A percentile compares a stretch with the other conserved stretches of the same genome.
Evolutionary conservation across 495 filamentous ascomycete genomes (phyloP).

Genomic region (Apodospora peruviana): DNA sequence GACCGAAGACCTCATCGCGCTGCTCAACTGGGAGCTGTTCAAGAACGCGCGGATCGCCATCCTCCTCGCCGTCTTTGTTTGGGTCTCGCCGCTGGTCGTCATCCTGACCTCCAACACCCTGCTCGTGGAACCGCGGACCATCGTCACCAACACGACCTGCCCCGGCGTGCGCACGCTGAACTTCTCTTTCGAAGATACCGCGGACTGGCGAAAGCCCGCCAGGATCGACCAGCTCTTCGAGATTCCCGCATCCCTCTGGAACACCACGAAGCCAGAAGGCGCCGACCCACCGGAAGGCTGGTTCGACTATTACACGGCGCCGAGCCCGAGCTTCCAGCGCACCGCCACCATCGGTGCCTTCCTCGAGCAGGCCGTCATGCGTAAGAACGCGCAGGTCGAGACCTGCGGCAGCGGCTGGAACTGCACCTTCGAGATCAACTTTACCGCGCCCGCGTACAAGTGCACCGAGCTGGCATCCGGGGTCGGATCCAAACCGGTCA

Average conservation of each 20-base stretch:
- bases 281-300: conserved; percentile 14
- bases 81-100: conserved; percentile 28
- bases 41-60: conserved; percentile 25
- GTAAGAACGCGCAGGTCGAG: conserved; percentile 20
- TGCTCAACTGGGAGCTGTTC: conserved; percentile 29
- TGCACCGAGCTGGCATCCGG: conserved; percentile 31
- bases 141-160: conserved; percentile 13
- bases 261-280: conserved; percentile 21
- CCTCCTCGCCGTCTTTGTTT: conserved; percentile 27
- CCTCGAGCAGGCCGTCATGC: conserved; percentile 20
- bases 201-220: conserved; percentile 27
- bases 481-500: conserved; percentile 18
- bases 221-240: conserved; percentile 22
- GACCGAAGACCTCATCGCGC: conserved; percentile 23
- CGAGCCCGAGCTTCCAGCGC: conserved; percentile 19
- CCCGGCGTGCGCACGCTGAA: conserved; percentile 28
- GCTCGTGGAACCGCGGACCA: conserved; percentile 18
- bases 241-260: conserved; percentile 27
- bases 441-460: conserved; percentile 30
- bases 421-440: conserved; percentile 28
- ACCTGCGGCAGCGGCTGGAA: conserved; percentile 34
- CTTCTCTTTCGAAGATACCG: conserved; percentile 28
- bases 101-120: conserved; percentile 34
- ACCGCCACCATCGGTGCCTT: conserved; percentile 26
- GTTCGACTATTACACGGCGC: conserved; percentile 34